Evolutionary conservation across 768 basidiomycete species (phyloP).

Genomic region (Boletus insuetus): DNA sequence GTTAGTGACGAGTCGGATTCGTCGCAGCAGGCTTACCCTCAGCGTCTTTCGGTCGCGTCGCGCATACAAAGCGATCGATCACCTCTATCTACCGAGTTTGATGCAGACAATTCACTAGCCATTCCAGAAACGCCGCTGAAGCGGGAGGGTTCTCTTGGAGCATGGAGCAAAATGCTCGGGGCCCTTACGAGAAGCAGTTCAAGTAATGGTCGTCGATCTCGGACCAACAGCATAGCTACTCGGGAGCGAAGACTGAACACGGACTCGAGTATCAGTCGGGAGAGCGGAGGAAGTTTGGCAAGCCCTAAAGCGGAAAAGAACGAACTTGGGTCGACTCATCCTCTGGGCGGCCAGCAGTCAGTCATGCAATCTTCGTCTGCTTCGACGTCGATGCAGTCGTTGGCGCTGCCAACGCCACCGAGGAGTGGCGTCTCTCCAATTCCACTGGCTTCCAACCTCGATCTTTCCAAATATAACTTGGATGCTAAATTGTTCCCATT

Average conservation of each 20-base stretch:
- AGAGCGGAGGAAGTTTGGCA: constrained; percentile 70
- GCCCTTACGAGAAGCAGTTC: constrained; percentile 67
- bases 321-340: constrained; percentile 37
- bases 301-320: constrained; percentile 59
- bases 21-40: constrained; percentile 52
- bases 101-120: constrained; percentile 46
- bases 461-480: constrained; percentile 65
- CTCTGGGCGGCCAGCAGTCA: constrained; percentile 50
- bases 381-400: constrained; percentile 58
- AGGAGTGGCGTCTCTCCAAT: constrained; percentile 72
- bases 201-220: constrained; percentile 68
- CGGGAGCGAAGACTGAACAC: constrained; percentile 67
- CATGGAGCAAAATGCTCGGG: constrained; percentile 67
- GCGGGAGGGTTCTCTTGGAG: constrained; percentile 53
- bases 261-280: constrained; percentile 70
- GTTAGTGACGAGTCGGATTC: constrained; percentile 49
- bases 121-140: constrained; percentile 49
- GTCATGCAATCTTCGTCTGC: constrained; percentile 64
- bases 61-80: constrained; percentile 62
- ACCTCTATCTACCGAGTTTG: constrained; percentile 48
- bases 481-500: constrained; percentile 84
- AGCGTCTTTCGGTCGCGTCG: constrained; percentile 59
- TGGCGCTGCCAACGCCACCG: constrained; percentile 52
- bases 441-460: constrained; percentile 67
- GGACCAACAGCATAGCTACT: constrained; percentile 70